These are phyloP conservation scores for Protomyces inouyei DNA, from an alignment of 1,139 yeast genomes.

Conservation along the genomic window DNA sequence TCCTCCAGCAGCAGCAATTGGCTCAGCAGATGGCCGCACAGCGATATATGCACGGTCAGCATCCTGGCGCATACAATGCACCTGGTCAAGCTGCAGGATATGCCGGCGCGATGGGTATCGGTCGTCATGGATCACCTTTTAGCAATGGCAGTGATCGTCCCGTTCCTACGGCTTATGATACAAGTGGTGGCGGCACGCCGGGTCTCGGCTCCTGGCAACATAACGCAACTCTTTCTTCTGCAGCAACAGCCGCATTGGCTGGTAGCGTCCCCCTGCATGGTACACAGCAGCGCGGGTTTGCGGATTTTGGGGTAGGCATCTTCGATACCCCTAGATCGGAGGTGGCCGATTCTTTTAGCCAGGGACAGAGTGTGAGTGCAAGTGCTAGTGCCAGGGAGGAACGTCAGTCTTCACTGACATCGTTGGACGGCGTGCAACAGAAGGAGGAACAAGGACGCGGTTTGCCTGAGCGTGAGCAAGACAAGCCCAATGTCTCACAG, in stretches of 20 bases:
- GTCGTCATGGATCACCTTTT: conserved; percentile 21
- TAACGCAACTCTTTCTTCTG: not conserved
- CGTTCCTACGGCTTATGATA: conserved; percentile 4
- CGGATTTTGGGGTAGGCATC: conserved; percentile 29
- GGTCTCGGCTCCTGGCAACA: not conserved
- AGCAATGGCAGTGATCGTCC: conserved; percentile 15
- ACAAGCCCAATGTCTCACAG: not conserved
- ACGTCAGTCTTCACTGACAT: not conserved
- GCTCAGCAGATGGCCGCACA: conserved; percentile 26
- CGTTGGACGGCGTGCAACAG: not conserved
- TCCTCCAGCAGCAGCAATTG: conserved; percentile 30
- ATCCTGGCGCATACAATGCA: conserved; percentile 1
- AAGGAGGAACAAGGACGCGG: not conserved
- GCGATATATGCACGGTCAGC: conserved; percentile 17
- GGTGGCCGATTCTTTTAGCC: conserved; percentile 22
- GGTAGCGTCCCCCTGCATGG: conserved; percentile 13
- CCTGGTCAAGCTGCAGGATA: not conserved
- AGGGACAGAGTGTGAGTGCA: not conserved
- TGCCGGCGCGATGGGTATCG: not conserved
- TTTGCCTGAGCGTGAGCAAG: not conserved
- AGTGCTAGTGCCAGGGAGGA: not conserved
- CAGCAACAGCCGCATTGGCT: conserved; percentile 1
- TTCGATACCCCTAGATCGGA: conserved; percentile 28
- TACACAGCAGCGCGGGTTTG: conserved; percentile 16
- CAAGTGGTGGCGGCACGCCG: conserved; percentile 4